Percentiles rank a stretch among this genome's conserved stretches.
These are phyloP conservation scores for Alternaria postmessia DNA, from an alignment of 2,329 filamentous ascomycete species.

Conservation along the genomic window DNA sequence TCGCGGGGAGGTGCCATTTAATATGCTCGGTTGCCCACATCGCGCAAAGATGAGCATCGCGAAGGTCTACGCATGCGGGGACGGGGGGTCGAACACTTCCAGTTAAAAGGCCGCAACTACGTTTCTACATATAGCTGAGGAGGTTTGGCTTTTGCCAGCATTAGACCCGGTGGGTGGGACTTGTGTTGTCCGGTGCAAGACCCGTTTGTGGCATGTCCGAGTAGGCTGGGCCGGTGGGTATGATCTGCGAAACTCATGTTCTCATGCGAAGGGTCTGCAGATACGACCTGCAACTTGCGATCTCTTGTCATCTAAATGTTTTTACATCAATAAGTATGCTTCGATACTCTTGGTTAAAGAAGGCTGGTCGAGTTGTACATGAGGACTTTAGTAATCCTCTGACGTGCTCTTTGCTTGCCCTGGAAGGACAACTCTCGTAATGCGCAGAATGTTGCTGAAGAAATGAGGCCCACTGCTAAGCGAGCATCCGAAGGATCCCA, in stretches of 20 bases:
- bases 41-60: not conserved
- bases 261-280: conserved; percentile 1
- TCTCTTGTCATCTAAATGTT: not conserved
- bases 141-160: not conserved
- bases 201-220: not conserved
- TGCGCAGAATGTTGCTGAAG: not conserved
- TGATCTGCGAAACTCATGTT: not conserved
- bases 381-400: not conserved
- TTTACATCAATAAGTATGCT: not conserved
- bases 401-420: not conserved
- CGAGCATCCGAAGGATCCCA: not conserved
- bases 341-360: not conserved
- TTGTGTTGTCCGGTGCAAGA: not conserved
- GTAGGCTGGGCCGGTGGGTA: not conserved
- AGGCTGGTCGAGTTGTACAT: not conserved
- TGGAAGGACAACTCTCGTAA: not conserved
- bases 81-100: conserved; percentile 7
- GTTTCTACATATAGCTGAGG: not conserved
- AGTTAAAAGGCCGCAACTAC: not conserved
- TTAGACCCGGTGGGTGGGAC: not conserved
- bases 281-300: not conserved
- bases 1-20: not conserved
- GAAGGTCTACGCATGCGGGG: conserved; percentile 6
- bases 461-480: not conserved
- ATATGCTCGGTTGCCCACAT: conserved; percentile 1